These are phyloP conservation scores for Haplographium delicatum DNA, from an alignment of 495 filamentous ascomycete genomes.

Conservation along the genomic window DNA sequence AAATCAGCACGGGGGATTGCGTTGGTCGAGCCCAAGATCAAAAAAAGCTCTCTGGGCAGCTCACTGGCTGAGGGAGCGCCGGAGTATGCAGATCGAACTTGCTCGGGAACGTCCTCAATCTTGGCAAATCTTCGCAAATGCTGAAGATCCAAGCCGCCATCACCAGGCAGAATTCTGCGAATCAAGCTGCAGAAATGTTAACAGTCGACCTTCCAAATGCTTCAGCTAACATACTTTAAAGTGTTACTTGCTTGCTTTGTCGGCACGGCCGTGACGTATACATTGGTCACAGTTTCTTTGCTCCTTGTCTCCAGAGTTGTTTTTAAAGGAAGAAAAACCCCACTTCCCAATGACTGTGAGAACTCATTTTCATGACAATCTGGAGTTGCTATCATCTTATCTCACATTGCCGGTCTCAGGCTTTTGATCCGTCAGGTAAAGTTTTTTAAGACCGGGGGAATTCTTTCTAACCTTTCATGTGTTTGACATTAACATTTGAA, in stretches of 20 bases:
- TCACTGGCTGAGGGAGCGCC: neutral
- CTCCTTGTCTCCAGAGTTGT: slow-evolving; percentile 47
- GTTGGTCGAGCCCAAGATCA: slow-evolving; percentile 39
- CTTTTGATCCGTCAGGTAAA: neutral
- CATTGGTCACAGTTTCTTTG: slow-evolving; percentile 37
- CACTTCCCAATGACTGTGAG: neutral
- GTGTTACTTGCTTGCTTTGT: slow-evolving; percentile 44
- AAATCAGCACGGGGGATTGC: slow-evolving; percentile 39
- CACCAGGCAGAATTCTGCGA: slow-evolving; percentile 45
- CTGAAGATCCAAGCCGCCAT: slow-evolving; percentile 55
- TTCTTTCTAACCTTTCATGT: neutral
- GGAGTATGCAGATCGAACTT: slow-evolving; percentile 22
- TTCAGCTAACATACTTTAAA: slow-evolving; percentile 41
- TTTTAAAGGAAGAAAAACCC: slow-evolving; percentile 30
- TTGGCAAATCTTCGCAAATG: slow-evolving; percentile 83
- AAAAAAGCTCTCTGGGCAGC: slow-evolving; percentile 25
- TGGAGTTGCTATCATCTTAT: neutral
- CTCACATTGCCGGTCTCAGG: neutral
- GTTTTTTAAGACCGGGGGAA: neutral
- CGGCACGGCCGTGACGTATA: slow-evolving; percentile 48
- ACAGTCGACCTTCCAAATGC: neutral
- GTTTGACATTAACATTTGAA: neutral
- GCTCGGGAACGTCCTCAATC: slow-evolving; percentile 55
- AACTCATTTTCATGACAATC: neutral
- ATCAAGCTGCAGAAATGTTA: slow-evolving; percentile 32